Conservation (phyloP, 2,329 filamentous ascomycete species). For the Beauveria australis region DNA sequence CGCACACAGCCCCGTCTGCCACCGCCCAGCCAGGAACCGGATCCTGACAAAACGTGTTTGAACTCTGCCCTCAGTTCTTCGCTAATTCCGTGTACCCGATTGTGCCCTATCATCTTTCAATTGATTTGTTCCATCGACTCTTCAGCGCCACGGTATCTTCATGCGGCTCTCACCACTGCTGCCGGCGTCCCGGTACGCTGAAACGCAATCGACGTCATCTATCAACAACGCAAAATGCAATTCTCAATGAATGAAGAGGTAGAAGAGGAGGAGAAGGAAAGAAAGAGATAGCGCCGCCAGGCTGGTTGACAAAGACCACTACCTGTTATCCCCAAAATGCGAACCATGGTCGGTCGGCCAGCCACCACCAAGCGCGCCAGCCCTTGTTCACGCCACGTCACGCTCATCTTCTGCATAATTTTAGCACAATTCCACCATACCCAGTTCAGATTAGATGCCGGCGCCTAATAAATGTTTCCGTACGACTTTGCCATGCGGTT, state of each 20-base stretch:
- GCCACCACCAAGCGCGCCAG: neutral
- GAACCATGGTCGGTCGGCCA: neutral
- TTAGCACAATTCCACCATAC: neutral
- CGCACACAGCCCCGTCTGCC: neutral
- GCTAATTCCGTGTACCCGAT: constrained; percentile 7
- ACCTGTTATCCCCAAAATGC: neutral
- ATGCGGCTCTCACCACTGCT: neutral
- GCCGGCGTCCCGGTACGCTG: neutral
- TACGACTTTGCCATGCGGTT: neutral
- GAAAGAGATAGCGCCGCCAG: neutral
- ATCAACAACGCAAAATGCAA: neutral
- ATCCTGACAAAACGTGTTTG: constrained; percentile 5
- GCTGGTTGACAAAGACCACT: neutral
- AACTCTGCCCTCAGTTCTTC: neutral
- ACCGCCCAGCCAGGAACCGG: neutral
- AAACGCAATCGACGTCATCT: neutral
- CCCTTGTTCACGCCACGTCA: neutral
- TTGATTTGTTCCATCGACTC: neutral
- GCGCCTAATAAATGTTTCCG: neutral
- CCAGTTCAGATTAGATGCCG: neutral
- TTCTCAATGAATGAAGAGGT: no score
- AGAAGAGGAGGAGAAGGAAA: neutral
- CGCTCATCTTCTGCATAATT: neutral
- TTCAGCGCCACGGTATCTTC: neutral
- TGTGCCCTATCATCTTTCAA: neutral